Percentiles rank a stretch among this genome's conserved stretches.
Evolutionary conservation across 2,329 filamentous ascomycete species (phyloP).

Genomic region (Alternaria sp.): DNA sequence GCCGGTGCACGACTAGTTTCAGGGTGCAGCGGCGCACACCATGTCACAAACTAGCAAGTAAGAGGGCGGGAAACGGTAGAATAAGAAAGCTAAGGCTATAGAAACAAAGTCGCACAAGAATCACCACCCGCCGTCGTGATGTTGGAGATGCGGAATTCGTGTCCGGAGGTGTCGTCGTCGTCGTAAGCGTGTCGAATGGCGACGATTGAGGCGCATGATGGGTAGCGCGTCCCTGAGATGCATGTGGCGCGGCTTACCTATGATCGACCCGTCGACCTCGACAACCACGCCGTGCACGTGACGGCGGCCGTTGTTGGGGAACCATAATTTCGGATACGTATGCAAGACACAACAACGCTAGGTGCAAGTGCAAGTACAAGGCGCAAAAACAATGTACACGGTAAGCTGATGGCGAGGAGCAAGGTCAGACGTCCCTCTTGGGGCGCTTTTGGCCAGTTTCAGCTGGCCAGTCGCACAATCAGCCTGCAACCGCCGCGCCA

Average conservation of each 20-base stretch:
- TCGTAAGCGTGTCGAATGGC: neutral
- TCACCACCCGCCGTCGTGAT: neutral
- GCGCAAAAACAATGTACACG: neutral
- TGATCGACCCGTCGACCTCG: neutral
- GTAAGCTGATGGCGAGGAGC: neutral
- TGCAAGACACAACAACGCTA: neutral
- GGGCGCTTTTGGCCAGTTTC: neutral
- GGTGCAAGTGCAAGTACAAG: neutral
- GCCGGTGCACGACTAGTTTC: constrained; percentile 36
- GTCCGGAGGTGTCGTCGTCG: neutral
- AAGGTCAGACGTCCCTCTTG: neutral
- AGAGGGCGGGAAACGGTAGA: neutral
- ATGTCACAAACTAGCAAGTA: constrained; percentile 20
- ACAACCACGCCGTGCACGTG: neutral
- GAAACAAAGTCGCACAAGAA: neutral
- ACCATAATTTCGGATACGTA: neutral
- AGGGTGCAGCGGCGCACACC: constrained; percentile 30
- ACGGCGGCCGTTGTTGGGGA: neutral
- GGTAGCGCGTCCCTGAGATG: constrained; percentile 4
- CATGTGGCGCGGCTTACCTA: neutral
- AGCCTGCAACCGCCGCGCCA: constrained; percentile 1
- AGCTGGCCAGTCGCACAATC: constrained; percentile 1
- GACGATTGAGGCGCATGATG: constrained; percentile 1
- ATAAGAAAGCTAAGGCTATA: neutral
- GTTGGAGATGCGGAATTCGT: neutral